phyloP scores from a whole-genome alignment of 2,329 filamentous ascomycete species.

The Rhytidhysteron rufulum region DNA sequence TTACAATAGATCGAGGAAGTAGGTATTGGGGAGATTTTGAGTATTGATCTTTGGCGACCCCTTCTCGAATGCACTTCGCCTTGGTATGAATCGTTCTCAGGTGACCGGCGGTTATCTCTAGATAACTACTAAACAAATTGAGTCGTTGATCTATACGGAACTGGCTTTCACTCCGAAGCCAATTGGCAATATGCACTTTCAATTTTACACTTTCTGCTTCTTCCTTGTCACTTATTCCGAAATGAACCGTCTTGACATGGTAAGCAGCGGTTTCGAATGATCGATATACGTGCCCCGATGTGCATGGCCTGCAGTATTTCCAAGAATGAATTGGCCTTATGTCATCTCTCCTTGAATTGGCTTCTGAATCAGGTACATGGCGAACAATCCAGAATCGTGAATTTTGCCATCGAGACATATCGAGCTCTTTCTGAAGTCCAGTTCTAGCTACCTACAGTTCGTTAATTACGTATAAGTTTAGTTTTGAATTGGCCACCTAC shows the following conservation, averaged over 20 bases:
- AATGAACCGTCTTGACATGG: too few species aligned
- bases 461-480: background rate
- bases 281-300: background rate
- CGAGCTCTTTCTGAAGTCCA: background rate
- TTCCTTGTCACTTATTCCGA: too few species aligned
- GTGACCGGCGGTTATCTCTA: background rate
- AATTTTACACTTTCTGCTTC: too few species aligned
- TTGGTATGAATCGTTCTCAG: background rate
- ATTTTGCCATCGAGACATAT: background rate
- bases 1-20: constrained; percentile 5
- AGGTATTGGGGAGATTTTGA: background rate
- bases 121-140: constrained; percentile 1
- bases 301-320: constrained; percentile 2
- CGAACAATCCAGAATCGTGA: constrained; percentile 2
- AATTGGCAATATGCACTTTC: constrained; percentile 1
- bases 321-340: constrained; percentile 1
- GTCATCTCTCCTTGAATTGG: background rate
- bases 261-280: too few species aligned
- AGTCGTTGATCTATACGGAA: constrained; percentile 2
- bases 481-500: constrained; percentile 1
- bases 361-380: background rate
- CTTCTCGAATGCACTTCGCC: constrained; percentile 3
- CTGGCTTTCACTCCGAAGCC: constrained; percentile 4
- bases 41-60: background rate
- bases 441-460: background rate